Conservation (phyloP, 1,284 basidiomycete genomes). For the Sanghuangporus baumii region DNA sequence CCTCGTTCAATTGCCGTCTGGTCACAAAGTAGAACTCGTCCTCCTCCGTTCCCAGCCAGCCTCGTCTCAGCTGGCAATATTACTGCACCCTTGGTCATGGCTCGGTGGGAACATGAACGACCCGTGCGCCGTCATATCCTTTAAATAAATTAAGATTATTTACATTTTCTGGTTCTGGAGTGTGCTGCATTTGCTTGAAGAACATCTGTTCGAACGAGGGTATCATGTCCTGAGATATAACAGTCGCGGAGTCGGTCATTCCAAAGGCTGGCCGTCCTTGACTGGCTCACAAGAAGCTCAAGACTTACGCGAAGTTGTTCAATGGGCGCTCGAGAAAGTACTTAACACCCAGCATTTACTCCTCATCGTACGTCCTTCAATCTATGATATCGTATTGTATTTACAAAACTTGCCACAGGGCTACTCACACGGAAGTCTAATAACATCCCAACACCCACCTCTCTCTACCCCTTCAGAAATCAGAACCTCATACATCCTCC, state of each 20-base stretch:
- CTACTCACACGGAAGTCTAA: slow-evolving; percentile 75
- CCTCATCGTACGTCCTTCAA: slow-evolving; percentile 40
- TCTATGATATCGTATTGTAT: slow-evolving; percentile 11
- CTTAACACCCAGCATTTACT: slow-evolving; percentile 41
- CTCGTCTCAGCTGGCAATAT: slow-evolving; percentile 41
- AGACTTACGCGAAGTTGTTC: slow-evolving; percentile 58
- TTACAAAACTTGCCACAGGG: slow-evolving; percentile 40
- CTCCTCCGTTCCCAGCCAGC: not conserved
- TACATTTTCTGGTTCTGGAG: too few relatives aligned
- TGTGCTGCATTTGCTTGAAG: slow-evolving; percentile 27
- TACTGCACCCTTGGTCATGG: slow-evolving; percentile 76
- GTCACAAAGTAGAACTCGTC: slow-evolving; percentile 5
- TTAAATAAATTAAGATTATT: too few relatives aligned
- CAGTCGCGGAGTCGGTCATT: slow-evolving; percentile 67
- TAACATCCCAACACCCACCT: slow-evolving; percentile 57
- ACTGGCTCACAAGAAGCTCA: slow-evolving; percentile 62
- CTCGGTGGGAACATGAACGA: slow-evolving; percentile 70
- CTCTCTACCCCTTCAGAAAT: slow-evolving; percentile 35
- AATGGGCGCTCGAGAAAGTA: slow-evolving; percentile 46
- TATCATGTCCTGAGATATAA: slow-evolving; percentile 69
- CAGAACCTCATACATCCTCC: slow-evolving; percentile 55
- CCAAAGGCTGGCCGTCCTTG: slow-evolving; percentile 63
- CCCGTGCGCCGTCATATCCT: slow-evolving; percentile 47
- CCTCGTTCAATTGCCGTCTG: slow-evolving; percentile 9
- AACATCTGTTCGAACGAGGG: slow-evolving; percentile 35